A percentile compares a stretch with the other conserved stretches of the same genome.
These are phyloP conservation scores for Selenicereus undatus DNA, from an alignment of 148 eudicot genomes.

Conservation along the genomic window DNA sequence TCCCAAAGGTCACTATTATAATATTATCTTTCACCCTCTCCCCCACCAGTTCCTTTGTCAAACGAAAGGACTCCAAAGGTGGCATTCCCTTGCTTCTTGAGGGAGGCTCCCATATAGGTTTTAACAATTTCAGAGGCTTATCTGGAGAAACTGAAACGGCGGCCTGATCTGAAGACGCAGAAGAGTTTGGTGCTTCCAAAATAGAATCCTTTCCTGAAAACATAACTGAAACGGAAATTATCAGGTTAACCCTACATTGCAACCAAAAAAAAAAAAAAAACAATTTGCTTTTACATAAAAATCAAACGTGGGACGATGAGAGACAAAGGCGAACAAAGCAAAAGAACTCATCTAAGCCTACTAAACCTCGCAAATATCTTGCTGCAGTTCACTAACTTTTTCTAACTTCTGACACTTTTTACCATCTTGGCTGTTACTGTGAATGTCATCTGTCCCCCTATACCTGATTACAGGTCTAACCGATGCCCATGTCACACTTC, in stretches of 20 bases:
- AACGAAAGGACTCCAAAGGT: slow-evolving; percentile 51
- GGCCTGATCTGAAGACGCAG: slow-evolving; percentile 24
- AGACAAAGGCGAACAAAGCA: not conserved
- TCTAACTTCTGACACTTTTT: not conserved
- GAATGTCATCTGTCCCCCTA: not conserved
- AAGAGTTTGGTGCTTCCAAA: slow-evolving; percentile 31
- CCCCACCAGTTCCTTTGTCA: slow-evolving; percentile 76
- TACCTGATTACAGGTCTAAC: not conserved
- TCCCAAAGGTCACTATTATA: slow-evolving; percentile 83
- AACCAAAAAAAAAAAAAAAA: too few species aligned
- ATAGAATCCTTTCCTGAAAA: slow-evolving; percentile 34
- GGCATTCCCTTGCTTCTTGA: slow-evolving; percentile 61
- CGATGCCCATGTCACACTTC: not conserved
- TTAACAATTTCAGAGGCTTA: slow-evolving; percentile 24
- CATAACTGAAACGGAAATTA: not conserved
- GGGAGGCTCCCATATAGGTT: slow-evolving; percentile 62
- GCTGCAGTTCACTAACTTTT: not conserved
- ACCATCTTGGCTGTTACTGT: not conserved
- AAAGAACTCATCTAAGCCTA: too few species aligned
- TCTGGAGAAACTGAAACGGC: slow-evolving; percentile 13
- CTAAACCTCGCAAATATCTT: not conserved
- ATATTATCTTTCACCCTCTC: slow-evolving; percentile 75
- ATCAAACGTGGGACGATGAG: not conserved
- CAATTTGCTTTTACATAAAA: not conserved
- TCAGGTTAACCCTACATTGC: not conserved